Evolutionary conservation across 2,329 filamentous ascomycete genomes (phyloP).

Genomic region (Colletotrichum limetticola): DNA sequence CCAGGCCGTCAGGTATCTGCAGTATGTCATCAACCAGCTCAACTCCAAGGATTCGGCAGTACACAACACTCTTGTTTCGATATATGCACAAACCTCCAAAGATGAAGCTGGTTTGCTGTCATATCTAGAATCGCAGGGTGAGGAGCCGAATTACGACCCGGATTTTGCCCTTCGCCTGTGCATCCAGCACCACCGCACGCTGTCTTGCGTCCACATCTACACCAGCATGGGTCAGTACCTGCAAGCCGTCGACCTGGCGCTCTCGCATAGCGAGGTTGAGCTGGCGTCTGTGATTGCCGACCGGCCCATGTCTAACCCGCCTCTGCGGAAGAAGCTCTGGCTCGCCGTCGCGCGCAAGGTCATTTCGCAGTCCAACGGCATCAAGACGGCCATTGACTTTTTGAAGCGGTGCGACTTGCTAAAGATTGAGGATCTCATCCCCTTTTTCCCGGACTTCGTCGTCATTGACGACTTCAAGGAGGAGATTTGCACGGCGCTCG

Average conservation of each 20-base stretch:
- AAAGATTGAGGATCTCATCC: slow-evolving; percentile 95
- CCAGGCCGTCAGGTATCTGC: slow-evolving; percentile 92
- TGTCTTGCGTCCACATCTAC: slow-evolving; percentile 97
- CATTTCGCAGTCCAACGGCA: slow-evolving; percentile 85
- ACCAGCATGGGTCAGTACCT: slow-evolving; percentile 95
- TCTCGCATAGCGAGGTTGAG: slow-evolving; percentile 90
- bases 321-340: slow-evolving; percentile 93
- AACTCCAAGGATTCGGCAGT: slow-evolving; percentile 85
- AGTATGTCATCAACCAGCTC: slow-evolving; percentile 90
- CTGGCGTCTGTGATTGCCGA: slow-evolving; percentile 92
- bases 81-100: slow-evolving; percentile 86
- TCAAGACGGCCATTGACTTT: slow-evolving; percentile 94
- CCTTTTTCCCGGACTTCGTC: slow-evolving; percentile 98
- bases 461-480: slow-evolving; percentile 99
- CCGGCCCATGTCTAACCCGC: slow-evolving; percentile 79
- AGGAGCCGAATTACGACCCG: slow-evolving; percentile 88
- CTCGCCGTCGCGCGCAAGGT: slow-evolving; percentile 94
- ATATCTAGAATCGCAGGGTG: slow-evolving; percentile 91
- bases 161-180: slow-evolving; percentile 96
- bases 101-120: slow-evolving; percentile 88
- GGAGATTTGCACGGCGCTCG: slow-evolving; percentile 92
- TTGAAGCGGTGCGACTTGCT: slow-evolving; percentile 90
- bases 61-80: slow-evolving; percentile 96
- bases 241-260: slow-evolving; percentile 90
- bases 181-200: slow-evolving; percentile 91